Conservation (phyloP, 2,329 filamentous ascomycete genomes). For the Ophiocordyceps camponoti-rufipedis region DNA sequence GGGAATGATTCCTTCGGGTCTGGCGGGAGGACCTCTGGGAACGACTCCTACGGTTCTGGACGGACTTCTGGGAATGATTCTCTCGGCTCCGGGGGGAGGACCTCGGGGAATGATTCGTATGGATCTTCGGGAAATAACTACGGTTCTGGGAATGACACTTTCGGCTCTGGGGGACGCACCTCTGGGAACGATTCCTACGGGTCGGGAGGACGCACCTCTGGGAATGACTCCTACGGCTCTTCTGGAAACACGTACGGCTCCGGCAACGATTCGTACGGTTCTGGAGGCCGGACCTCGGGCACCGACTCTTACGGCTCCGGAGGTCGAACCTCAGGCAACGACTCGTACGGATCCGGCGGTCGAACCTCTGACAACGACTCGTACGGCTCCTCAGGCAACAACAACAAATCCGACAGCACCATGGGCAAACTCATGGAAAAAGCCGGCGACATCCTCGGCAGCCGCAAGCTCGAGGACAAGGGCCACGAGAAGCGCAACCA, state of each 20-base stretch:
- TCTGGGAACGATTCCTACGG: conserved; percentile 4
- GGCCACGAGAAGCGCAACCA: conserved; percentile 30
- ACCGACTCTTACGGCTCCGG: conserved; percentile 5
- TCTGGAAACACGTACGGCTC: conserved; percentile 3
- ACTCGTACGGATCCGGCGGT: conserved; percentile 5
- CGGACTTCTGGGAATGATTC: background rate
- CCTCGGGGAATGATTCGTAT: conserved; percentile 7
- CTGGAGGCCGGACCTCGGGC: background rate
- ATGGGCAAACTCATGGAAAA: conserved; percentile 42
- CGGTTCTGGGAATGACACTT: conserved; percentile 1
- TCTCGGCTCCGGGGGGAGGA: too few species aligned
- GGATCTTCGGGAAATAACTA: conserved; percentile 1
- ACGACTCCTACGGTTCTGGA: conserved; percentile 6
- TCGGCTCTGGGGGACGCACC: conserved; percentile 6
- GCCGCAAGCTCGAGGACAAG: conserved; percentile 25
- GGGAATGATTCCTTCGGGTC: conserved; percentile 3
- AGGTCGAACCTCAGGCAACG: conserved; percentile 4
- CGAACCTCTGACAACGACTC: background rate
- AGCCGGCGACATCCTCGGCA: conserved; percentile 30
- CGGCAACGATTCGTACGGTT: conserved; percentile 5
- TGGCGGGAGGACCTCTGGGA: conserved; percentile 3
- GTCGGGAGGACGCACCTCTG: conserved; percentile 6
- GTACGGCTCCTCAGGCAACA: conserved; percentile 1
- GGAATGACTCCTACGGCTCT: conserved; percentile 7
- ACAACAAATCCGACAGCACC: background rate